Percentiles rank a stretch among this genome's conserved stretches.
These are phyloP conservation scores for Cystofilobasidium macerans DNA, from an alignment of 768 basidiomycete species.

Conservation along the genomic window DNA sequence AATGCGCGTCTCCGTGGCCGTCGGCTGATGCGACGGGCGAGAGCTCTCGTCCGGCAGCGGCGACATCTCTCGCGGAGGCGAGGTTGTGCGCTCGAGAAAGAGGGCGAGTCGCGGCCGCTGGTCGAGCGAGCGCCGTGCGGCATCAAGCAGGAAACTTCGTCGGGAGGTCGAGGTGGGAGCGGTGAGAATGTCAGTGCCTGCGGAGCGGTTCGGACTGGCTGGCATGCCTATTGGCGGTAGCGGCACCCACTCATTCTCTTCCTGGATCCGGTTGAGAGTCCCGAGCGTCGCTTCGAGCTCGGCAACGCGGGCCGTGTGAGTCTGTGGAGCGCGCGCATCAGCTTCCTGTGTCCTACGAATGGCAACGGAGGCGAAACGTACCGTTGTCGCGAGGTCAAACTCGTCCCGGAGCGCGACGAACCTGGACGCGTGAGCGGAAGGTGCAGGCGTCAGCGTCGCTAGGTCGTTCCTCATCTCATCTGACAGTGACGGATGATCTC, in stretches of 20 bases:
- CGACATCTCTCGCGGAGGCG: background rate
- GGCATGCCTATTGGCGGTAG: background rate
- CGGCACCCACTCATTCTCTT: background rate
- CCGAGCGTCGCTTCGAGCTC: background rate
- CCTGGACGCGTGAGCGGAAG: background rate
- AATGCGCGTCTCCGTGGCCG: background rate
- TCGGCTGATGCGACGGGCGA: background rate
- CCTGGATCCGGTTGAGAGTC: slow-evolving; percentile 2
- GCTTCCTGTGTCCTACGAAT: background rate
- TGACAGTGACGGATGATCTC: background rate
- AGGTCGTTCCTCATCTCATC: too few relatives aligned
- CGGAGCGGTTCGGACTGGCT: background rate
- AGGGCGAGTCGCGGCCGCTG: background rate
- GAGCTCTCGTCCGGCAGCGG: background rate
- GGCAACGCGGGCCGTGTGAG: background rate
- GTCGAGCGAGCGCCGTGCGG: background rate
- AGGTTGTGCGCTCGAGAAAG: background rate
- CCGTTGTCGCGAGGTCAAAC: background rate
- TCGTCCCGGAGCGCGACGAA: background rate
- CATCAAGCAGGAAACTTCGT: background rate
- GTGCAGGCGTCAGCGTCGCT: background rate
- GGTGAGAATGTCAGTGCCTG: background rate
- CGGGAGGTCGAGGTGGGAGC: background rate
- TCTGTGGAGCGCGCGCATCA: background rate
- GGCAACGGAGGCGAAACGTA: background rate